Base-by-base conservation (phyloP, 169 alveolate genomes). In the Plasmodium gonderi region DNA sequence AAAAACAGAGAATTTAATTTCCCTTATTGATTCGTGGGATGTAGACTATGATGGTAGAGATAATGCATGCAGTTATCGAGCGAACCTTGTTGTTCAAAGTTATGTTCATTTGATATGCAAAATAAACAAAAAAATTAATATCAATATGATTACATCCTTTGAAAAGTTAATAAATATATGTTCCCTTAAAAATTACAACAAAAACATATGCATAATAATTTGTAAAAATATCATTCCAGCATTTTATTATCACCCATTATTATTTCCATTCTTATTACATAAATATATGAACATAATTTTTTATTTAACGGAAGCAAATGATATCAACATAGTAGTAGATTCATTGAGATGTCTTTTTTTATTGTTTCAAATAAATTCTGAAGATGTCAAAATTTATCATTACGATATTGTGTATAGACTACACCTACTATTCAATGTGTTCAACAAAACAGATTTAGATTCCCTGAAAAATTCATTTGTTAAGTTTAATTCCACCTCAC, bases 381-480 rank as follows among this genome's bases (percentile, higher is more conserved):
- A 83, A 1, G 69, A 83, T 11, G 64, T 83, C 23, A 83, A 83
- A 83, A 83, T 47, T 11, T 83, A 72, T 38, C 47, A 40, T 72
- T 42, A 69, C 67, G 92, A 83, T 72, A 72, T 83, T 29, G 76
- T 83, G 65, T 83, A 83, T 64, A 83, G 92, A 83, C 26, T 83
- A 42, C 85, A 83, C 40, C 64, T 83, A 72, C 40, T 83, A 38
- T 83, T 83, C 51, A 83, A 83, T 51, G 29, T 83, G 33, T 83
- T 83, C 77, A 23, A 51, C 31, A 17, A 83, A 83, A 72, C 60
- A 1, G 45, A 72, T 3, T 14, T 42, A 81, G 77, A 80, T 80
- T 3, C 33, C 12, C 7, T 14, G 1, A 51, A 33, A n/a, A 26
- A 51, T 33, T 3, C 23, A 44, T 11, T 5, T 17, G 26, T 20